Percentiles rank a stretch among this genome's conserved stretches.
These are phyloP conservation scores for Ophiostoma sp. DNA, from an alignment of 2,329 filamentous ascomycete genomes.

Conservation along the genomic window DNA sequence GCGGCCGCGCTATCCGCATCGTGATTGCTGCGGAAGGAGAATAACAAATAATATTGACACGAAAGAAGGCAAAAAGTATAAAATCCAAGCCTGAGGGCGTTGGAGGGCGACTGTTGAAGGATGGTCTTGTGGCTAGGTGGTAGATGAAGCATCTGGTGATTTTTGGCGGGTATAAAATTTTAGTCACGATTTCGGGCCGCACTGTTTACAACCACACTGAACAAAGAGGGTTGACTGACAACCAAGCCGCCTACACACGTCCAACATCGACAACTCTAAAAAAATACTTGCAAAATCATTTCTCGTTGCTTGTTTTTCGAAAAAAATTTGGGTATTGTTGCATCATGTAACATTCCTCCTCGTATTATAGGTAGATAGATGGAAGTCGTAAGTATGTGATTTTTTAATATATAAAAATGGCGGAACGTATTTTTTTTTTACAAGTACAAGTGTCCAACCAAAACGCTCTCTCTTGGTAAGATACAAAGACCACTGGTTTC, in stretches of 20 bases:
- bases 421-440: background rate
- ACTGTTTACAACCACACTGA: background rate
- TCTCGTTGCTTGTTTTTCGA: too few relatives aligned
- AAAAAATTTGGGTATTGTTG: too few relatives aligned
- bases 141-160: conserved; percentile 9
- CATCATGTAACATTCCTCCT: background rate
- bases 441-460: conserved; percentile 18
- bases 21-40: background rate
- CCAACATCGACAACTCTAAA: background rate
- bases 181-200: background rate
- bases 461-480: background rate
- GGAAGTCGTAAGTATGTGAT: background rate
- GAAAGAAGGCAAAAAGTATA: background rate
- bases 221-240: background rate
- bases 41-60: background rate
- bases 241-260: background rate
- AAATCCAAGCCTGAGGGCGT: background rate
- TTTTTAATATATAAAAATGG: background rate
- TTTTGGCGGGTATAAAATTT: conserved; percentile 15
- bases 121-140: background rate
- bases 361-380: too few relatives aligned
- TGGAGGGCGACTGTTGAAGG: background rate
- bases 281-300: background rate
- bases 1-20: conserved; percentile 11
- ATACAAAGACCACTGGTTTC: background rate